A percentile compares a stretch with the other conserved stretches of the same genome.
phyloP scores from a whole-genome alignment of 2,329 filamentous ascomycete species.

The Aspergillus floridensis region DNA sequence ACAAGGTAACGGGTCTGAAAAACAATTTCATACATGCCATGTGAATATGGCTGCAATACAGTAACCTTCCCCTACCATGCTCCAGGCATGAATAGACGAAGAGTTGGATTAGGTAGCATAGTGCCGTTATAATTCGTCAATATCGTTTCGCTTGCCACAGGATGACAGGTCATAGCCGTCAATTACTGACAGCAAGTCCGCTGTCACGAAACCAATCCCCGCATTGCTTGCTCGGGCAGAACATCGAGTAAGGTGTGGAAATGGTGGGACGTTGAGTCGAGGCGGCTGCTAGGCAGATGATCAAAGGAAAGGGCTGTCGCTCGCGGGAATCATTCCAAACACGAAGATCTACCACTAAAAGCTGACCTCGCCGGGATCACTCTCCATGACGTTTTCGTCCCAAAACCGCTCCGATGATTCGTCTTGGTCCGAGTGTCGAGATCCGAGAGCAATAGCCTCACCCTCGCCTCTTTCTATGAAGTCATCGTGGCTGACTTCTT shows the following conservation, averaged over 20 bases:
- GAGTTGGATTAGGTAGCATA: constrained; percentile 8
- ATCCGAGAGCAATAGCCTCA: constrained; percentile 39
- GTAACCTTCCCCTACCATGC: constrained; percentile 16
- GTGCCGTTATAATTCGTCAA: constrained; percentile 22
- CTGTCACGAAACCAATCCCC: constrained; percentile 15
- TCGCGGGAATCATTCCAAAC: not conserved
- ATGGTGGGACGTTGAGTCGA: not conserved
- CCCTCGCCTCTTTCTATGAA: constrained; percentile 45
- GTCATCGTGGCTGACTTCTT: constrained; percentile 61
- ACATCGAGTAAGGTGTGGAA: not conserved
- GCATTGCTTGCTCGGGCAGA: not conserved
- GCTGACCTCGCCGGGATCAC: constrained; percentile 45
- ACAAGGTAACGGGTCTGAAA: constrained; percentile 14
- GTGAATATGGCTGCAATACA: constrained; percentile 12
- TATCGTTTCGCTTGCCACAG: constrained; percentile 19
- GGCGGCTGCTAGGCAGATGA: not conserved
- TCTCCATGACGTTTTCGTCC: constrained; percentile 44
- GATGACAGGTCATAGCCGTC: constrained; percentile 9
- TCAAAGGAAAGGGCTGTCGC: not conserved
- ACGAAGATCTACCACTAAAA: constrained; percentile 24
- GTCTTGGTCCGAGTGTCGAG: constrained; percentile 32
- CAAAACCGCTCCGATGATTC: constrained; percentile 34
- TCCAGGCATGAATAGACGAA: constrained; percentile 20
- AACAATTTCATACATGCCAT: constrained; percentile 24
- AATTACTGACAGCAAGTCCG: not conserved